Conservation (phyloP, 352 stramenopile species). For the Paralagenidium karlingii region DNA sequence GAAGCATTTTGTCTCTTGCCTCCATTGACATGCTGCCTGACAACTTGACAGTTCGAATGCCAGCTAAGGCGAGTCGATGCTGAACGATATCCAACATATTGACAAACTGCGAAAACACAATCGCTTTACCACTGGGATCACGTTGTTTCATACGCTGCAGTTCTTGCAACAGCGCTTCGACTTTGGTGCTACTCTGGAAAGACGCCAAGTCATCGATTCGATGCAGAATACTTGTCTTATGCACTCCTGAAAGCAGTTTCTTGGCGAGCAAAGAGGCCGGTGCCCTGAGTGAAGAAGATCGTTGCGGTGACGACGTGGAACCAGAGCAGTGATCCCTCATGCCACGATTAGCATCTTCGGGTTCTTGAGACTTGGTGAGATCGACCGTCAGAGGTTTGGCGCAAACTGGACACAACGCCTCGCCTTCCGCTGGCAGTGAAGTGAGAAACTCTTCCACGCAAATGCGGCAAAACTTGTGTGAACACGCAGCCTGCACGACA, state of each 20-base stretch:
- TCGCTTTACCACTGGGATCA: slow-evolving; percentile 94
- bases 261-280: no score
- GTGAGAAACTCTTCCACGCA: slow-evolving; percentile 75
- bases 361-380: slow-evolving; percentile 27
- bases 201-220: slow-evolving; percentile 42
- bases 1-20: slow-evolving; percentile 66
- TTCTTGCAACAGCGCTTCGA: slow-evolving; percentile 97
- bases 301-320: slow-evolving; percentile 1
- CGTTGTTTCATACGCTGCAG: slow-evolving; percentile 88
- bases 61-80: slow-evolving; percentile 86
- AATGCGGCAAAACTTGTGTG: slow-evolving; percentile 86
- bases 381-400: slow-evolving; percentile 79
- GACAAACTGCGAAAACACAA: slow-evolving; percentile 98
- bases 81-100: slow-evolving; percentile 99
- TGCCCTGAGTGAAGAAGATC: not conserved
- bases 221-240: slow-evolving; percentile 60
- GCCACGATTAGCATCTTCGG: no score
- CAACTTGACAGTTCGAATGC: slow-evolving; percentile 85
- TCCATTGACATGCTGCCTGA: slow-evolving; percentile 86
- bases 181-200: slow-evolving; percentile 92
- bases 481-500: slow-evolving; percentile 81
- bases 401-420: slow-evolving; percentile 66
- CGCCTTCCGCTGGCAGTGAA: slow-evolving; percentile 40
- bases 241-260: slow-evolving; percentile 54
- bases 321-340: no score